Percentiles rank a stretch among this genome's conserved stretches.
Conservation (phyloP, 2,329 filamentous ascomycete species). For the Calycina marina region DNA sequence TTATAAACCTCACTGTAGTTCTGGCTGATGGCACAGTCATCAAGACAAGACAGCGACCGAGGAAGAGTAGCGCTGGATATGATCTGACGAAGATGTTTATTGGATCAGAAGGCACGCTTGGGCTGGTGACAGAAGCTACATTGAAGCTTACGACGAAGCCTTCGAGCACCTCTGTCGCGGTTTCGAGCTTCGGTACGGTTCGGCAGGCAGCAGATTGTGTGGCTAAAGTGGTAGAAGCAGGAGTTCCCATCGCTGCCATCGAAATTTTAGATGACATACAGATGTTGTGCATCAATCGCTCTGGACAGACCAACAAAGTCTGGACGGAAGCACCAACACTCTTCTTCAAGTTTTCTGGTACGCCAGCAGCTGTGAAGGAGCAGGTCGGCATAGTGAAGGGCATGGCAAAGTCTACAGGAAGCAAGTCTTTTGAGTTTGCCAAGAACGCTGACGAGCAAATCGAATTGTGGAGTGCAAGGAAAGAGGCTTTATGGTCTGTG, state of each 20-base stretch:
- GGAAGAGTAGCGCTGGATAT: conserved; percentile 85
- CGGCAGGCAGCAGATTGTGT: conserved; percentile 44
- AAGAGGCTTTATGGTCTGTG: conserved; percentile 72
- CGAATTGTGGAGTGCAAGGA: conserved; percentile 71
- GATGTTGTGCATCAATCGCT: conserved; percentile 57
- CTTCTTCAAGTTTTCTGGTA: conserved; percentile 76
- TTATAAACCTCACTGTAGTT: conserved; percentile 69
- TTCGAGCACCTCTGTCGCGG: conserved; percentile 65
- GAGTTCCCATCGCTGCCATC: conserved; percentile 77
- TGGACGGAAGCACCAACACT: conserved; percentile 65
- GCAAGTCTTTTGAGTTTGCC: conserved; percentile 66
- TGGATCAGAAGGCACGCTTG: conserved; percentile 81
- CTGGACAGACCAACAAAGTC: conserved; percentile 46
- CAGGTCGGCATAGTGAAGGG: conserved; percentile 54
- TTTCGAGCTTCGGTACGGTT: conserved; percentile 43
- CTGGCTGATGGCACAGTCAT: conserved; percentile 74
- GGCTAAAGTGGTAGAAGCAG: conserved; percentile 61
- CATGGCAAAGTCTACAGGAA: conserved; percentile 45
- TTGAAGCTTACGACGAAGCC: conserved; percentile 76
- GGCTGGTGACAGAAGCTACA: conserved; percentile 80
- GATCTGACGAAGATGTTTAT: conserved; percentile 83
- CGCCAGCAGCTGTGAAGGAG: conserved; percentile 57
- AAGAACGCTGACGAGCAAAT: conserved; percentile 51
- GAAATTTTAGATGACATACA: conserved; percentile 88
- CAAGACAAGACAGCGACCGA: conserved; percentile 74